A percentile compares a stretch with the other conserved stretches of the same genome.
phyloP scores from a whole-genome alignment of 2,329 filamentous ascomycete species.

The Fusarium nodosum region DNA sequence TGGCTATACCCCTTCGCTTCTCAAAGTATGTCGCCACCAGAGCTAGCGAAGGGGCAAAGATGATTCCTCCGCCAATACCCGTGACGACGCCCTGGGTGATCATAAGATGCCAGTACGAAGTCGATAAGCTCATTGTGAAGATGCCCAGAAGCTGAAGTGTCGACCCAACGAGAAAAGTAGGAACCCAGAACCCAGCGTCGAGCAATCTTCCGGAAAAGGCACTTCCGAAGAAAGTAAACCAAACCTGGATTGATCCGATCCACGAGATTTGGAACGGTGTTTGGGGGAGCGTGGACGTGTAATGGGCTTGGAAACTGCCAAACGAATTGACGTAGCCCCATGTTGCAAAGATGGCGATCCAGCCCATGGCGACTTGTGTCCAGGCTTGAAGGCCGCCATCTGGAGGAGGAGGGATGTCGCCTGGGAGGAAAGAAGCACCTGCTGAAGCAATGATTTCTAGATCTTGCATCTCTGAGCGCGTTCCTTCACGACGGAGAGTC shows the following conservation, averaged over 20 bases:
- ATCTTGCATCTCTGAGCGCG: conserved; percentile 28
- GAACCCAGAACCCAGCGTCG: conserved; percentile 60
- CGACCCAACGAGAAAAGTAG: conserved; percentile 57
- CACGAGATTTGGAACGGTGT: conserved; percentile 59
- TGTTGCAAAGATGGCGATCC: conserved; percentile 58
- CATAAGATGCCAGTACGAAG: conserved; percentile 63
- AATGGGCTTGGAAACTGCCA: conserved; percentile 61
- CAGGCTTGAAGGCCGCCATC: conserved; percentile 52
- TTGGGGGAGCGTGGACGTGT: conserved; percentile 51
- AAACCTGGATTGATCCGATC: conserved; percentile 63
- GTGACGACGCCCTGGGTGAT: conserved; percentile 67
- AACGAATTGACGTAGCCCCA: conserved; percentile 63
- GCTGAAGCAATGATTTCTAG: conserved; percentile 24
- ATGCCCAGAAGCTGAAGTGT: conserved; percentile 59
- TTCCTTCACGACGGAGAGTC: conserved; percentile 5
- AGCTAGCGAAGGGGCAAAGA: conserved; percentile 69
- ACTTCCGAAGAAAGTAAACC: conserved; percentile 59
- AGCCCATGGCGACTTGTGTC: conserved; percentile 57
- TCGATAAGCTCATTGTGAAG: conserved; percentile 60
- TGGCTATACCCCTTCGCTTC: conserved; percentile 65
- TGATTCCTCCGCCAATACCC: conserved; percentile 65
- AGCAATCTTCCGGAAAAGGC: conserved; percentile 60
- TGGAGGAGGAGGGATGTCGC: conserved; percentile 37
- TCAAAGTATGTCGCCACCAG: conserved; percentile 72
- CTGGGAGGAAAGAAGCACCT: conserved; percentile 19